phyloP scores from a whole-genome alignment of 2,329 filamentous ascomycete species.

The Chaetomium sp. region DNA sequence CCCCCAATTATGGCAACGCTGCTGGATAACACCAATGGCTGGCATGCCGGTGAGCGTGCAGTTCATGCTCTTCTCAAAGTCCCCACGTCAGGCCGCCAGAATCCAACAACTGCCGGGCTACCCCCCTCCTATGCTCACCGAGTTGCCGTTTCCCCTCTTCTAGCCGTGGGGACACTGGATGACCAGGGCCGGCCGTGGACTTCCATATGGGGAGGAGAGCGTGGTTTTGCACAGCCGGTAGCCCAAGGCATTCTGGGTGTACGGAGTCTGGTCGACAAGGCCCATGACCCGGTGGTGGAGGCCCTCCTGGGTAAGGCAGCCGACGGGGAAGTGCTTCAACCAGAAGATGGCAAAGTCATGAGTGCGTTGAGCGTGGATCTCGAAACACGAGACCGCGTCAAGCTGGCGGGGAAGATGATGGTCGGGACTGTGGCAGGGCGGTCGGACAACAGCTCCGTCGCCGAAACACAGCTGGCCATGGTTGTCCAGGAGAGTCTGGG shows the following conservation, averaged over 20 bases:
- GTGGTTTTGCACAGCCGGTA: slow-evolving; percentile 66
- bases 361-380: slow-evolving; percentile 65
- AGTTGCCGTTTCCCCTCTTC: slow-evolving; percentile 63
- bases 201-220: slow-evolving; percentile 73
- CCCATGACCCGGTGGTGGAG: slow-evolving; percentile 69
- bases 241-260: slow-evolving; percentile 66
- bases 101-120: slow-evolving; percentile 68
- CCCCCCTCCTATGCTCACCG: slow-evolving; percentile 62
- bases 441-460: slow-evolving; percentile 38
- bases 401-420: slow-evolving; percentile 70
- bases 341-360: slow-evolving; percentile 47
- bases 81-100: slow-evolving; percentile 52
- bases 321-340: slow-evolving; percentile 45
- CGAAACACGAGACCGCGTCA: slow-evolving; percentile 69
- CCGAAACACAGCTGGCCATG: slow-evolving; percentile 59
- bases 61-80: slow-evolving; percentile 66
- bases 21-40: slow-evolving; percentile 43
- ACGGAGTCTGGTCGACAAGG: slow-evolving; percentile 60
- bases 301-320: slow-evolving; percentile 58
- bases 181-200: slow-evolving; percentile 69
- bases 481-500: slow-evolving; percentile 72
- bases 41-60: slow-evolving; percentile 66
- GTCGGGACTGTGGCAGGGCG: slow-evolving; percentile 57
- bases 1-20: slow-evolving; percentile 23
- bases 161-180: slow-evolving; percentile 75